These are phyloP conservation scores for Kluyveromyces nonfermentans DNA, from an alignment of 805 yeast genomes.

Conservation along the genomic window DNA sequence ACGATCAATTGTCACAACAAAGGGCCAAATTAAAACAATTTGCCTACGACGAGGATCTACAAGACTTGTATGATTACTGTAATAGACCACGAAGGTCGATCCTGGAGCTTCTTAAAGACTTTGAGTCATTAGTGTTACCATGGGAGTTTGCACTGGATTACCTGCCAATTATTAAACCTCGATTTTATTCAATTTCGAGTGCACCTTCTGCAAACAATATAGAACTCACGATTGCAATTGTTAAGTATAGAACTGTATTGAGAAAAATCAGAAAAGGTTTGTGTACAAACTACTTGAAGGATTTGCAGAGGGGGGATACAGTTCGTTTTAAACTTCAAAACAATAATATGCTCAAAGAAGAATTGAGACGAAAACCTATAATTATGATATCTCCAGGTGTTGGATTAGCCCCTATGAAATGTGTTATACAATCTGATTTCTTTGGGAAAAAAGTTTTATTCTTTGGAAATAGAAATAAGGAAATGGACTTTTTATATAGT, in stretches of 20 bases:
- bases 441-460: slow-evolving; percentile 40
- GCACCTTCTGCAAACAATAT: slow-evolving; percentile 33
- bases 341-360: slow-evolving; percentile 34
- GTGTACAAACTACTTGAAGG: slow-evolving; percentile 68
- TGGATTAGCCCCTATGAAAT: slow-evolving; percentile 89
- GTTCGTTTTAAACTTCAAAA: slow-evolving; percentile 44
- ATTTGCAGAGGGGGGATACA: slow-evolving; percentile 37
- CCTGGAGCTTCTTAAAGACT: slow-evolving; percentile 75
- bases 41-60: slow-evolving; percentile 58
- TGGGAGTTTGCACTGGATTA: slow-evolving; percentile 65
- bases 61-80: slow-evolving; percentile 85
- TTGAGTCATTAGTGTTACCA: slow-evolving; percentile 68
- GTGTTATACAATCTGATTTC: slow-evolving; percentile 41
- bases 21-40: slow-evolving; percentile 69
- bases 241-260: slow-evolving; percentile 75
- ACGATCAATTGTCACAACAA: slow-evolving; percentile 45
- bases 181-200: slow-evolving; percentile 81
- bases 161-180: slow-evolving; percentile 69
- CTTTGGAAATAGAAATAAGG: slow-evolving; percentile 61
- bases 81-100: slow-evolving; percentile 85
- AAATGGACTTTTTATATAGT: slow-evolving; percentile 61
- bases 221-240: slow-evolving; percentile 75
- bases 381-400: slow-evolving; percentile 89
- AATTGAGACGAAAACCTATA: slow-evolving; percentile 36
- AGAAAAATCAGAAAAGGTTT: slow-evolving; percentile 70